Base-by-base conservation (phyloP, 2,329 filamentous ascomycete genomes). In the Pestalotiopsis sp. region DNA sequence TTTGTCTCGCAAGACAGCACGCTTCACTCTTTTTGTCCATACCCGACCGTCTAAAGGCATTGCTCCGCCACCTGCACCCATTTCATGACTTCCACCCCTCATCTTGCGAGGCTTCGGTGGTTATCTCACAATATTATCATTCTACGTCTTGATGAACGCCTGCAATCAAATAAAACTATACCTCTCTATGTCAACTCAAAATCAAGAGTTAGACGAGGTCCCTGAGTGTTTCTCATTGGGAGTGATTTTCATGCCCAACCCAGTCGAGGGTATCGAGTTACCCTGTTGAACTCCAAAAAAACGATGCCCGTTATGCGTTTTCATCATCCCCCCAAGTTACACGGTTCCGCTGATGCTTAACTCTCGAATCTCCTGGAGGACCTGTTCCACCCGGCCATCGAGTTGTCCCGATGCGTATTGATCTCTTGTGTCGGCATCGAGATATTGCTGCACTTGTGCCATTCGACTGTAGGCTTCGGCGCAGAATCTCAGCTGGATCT, bases 391-490 rank as follows among this genome's bases (percentile, higher is more conserved):
- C 72, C 94, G 85, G 69, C 90, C 92, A 79, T 99, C 96, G 74
- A 99, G 83, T 72, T 98, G 93, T 30, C 96, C 96, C 74, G 94
- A 90, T 1, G 96, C 96, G 80, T 99, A 99, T 81, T 98, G 92
- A 72, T 99, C 96, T 79, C 96, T 88, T 65, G 95, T 98, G 77
- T 97, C 94, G 38, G 95, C 92, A 78, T 98, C 96, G 39, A 99
- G 86, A 79, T 98, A 98, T 82, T 99, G 96, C 83, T 99, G 96
- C 67, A 99, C 97, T 83, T 99, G 97, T 30, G 97, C 96, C 96
- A 99, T 99, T 61, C 96, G 88, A 70, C 91, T 94, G 81, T 99
- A 99, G 1, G 96, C 96, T 82, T 99, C 96, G 7, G 97, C 96
- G 76, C 97, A 99, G 84, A 99, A 99, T 48, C 96, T 88, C 75